Percentiles rank a stretch among this genome's conserved stretches.
Conservation (phyloP, 805 yeast genomes). For the Helenozyma baotianmanensis region DNA sequence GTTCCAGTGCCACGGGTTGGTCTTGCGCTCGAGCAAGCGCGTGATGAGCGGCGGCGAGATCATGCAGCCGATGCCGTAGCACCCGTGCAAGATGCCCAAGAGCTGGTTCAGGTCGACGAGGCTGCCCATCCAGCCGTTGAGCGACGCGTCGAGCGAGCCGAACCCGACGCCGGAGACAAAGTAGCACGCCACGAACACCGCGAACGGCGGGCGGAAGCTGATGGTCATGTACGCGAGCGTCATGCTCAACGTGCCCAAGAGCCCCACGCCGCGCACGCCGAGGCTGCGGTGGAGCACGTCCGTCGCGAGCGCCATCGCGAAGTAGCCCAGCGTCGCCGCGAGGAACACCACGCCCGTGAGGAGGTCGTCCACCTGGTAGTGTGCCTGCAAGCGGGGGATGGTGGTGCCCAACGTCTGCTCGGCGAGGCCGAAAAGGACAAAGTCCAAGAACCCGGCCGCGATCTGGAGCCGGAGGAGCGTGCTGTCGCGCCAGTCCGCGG, state of each 20-base stretch:
- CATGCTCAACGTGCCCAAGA: constrained; percentile 31
- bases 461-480: constrained; percentile 41
- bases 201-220: constrained; percentile 39
- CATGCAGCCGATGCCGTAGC: constrained; percentile 52
- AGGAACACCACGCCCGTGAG: constrained; percentile 48
- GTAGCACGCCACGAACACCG: constrained; percentile 35
- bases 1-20: constrained; percentile 44
- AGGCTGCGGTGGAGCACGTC: constrained; percentile 35
- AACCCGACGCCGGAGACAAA: constrained; percentile 48
- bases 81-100: constrained; percentile 49
- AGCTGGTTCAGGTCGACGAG: constrained; percentile 46
- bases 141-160: constrained; percentile 53
- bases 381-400: constrained; percentile 45
- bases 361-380: constrained; percentile 47
- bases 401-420: constrained; percentile 62
- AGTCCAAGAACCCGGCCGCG: constrained; percentile 30
- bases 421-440: constrained; percentile 48
- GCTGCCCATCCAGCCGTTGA: constrained; percentile 50
- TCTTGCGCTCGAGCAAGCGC: constrained; percentile 31
- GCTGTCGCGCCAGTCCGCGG: constrained; percentile 37
- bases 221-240: constrained; percentile 34
- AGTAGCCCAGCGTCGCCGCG: constrained; percentile 52
- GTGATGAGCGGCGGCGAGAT: constrained; percentile 46
- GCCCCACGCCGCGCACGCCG: constrained; percentile 47
- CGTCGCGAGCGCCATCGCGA: constrained; percentile 47